Conservation (phyloP, 1,284 basidiomycete genomes). For the Inonotus obliquus region DNA sequence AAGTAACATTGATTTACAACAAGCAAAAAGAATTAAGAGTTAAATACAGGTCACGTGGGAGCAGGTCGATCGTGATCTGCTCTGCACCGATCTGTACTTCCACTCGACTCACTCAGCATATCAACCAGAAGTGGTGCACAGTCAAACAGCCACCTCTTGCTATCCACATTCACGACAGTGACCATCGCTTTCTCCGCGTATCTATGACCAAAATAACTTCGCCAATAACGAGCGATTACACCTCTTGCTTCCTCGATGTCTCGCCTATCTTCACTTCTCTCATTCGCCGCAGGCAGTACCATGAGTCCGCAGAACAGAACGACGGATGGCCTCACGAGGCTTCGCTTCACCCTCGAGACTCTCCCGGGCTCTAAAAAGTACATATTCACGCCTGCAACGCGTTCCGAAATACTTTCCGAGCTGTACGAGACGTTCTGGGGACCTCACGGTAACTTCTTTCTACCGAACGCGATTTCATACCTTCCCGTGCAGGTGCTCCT, state of each 20-base stretch:
- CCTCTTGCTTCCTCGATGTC: constrained; percentile 5
- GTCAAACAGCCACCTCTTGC: neutral
- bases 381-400: constrained; percentile 62
- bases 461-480: constrained; percentile 56
- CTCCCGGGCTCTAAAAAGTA: constrained; percentile 75
- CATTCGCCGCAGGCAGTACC: constrained; percentile 22
- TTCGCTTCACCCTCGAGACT: constrained; percentile 70
- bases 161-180: neutral
- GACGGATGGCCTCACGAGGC: constrained; percentile 58
- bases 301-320: constrained; percentile 31
- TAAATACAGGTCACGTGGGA: neutral
- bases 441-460: constrained; percentile 60
- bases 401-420: constrained; percentile 72
- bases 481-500: constrained; percentile 57
- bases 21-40: neutral
- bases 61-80: neutral
- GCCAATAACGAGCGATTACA: neutral
- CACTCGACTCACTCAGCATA: neutral
- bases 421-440: constrained; percentile 80
- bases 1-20: constrained; percentile 2
- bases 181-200: neutral
- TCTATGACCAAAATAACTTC: neutral
- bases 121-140: too few relatives aligned
- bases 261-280: constrained; percentile 17
- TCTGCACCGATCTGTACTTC: neutral